Base-by-base conservation (phyloP, 192 early-diverging fungal species). In the Dispira parvispora region DNA sequence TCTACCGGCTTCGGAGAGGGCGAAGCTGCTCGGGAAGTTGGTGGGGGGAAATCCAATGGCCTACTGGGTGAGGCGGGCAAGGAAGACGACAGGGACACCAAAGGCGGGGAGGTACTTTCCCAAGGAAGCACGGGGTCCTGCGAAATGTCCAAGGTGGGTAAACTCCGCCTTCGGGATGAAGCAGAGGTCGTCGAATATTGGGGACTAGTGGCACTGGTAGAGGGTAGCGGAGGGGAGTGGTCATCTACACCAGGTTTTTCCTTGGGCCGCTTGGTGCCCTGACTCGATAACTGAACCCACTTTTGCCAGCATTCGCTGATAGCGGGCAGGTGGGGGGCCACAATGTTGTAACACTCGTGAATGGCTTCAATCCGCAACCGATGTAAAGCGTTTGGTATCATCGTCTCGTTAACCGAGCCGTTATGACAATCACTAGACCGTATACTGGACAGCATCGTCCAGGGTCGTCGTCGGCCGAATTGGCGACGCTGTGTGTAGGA, bases 281-380 rank as follows among this genome's bases (percentile, higher is more conserved):
- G n/a, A 56, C n/a, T 26, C n/a, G 20, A 23, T 26, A 27, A 5
- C 4, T 25, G 54, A 3, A 27, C 26, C 54, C 54, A 56, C 3
- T 13, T 26, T 26, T 56, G 54, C 54, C n/a, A 27, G 6, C 3
- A 20, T 0, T 26, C n/a, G 21, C 13, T 27, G 3, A 56, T 56
- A 4, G 13, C 3, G 54, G 54, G n/a, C 13, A 56, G 25, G 10
- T 56, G 54, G 14, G 26, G 26, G 4, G n/a, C 16, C 54, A 27
- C 26, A 20, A 20, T 56, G 54, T 56, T 56, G 54, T 56, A 56
- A 27, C 54, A 56, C 10, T 56, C 54, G 25, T 56, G 54, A 56
- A 56, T 56, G 27, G 13, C 13, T 26, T 16, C 27, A 10, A 56
- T 56, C 20, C 54, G 54, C 21, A 27, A 20, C 26, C 25, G 54